Percentiles rank a stretch among this genome's conserved stretches.
phyloP scores from a whole-genome alignment of 768 basidiomycete species.

The Lentinus tigrinus region DNA sequence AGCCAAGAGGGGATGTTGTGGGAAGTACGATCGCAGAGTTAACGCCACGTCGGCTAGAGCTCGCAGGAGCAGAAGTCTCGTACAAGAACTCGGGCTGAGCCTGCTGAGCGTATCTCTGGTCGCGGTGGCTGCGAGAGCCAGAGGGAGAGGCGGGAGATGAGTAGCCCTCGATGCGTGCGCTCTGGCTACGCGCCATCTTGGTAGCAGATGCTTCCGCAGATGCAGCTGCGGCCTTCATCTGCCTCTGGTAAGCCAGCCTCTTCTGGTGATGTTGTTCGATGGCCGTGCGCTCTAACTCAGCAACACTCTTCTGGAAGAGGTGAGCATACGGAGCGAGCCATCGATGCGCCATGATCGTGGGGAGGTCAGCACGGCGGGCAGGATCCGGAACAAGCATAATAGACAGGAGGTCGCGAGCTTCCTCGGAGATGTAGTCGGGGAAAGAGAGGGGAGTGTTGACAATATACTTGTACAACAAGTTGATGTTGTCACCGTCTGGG shows the following conservation, averaged over 20 bases:
- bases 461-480: constrained; percentile 97
- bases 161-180: constrained; percentile 51
- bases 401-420: constrained; percentile 79
- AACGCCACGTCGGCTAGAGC: constrained; percentile 39
- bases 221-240: constrained; percentile 57
- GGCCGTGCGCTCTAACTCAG: constrained; percentile 76
- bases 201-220: constrained; percentile 20
- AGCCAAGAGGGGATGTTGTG: constrained; percentile 35
- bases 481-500: constrained; percentile 99
- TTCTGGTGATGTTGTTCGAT: constrained; percentile 86
- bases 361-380: constrained; percentile 69
- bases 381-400: constrained; percentile 97
- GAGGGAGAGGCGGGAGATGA: constrained; percentile 30
- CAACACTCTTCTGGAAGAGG: constrained; percentile 68
- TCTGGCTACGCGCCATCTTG: constrained; percentile 48
- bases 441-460: constrained; percentile 95
- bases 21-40: constrained; percentile 46
- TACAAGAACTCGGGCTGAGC: constrained; percentile 72
- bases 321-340: constrained; percentile 74
- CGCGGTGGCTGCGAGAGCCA: constrained; percentile 44
- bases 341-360: constrained; percentile 79
- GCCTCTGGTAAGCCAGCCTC: constrained; percentile 74
- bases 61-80: constrained; percentile 65
- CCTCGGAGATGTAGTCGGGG: constrained; percentile 89
- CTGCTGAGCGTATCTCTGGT: constrained; percentile 32